phyloP scores from a whole-genome alignment of 768 basidiomycete genomes.

The Rhizopogon vesiculosus region DNA sequence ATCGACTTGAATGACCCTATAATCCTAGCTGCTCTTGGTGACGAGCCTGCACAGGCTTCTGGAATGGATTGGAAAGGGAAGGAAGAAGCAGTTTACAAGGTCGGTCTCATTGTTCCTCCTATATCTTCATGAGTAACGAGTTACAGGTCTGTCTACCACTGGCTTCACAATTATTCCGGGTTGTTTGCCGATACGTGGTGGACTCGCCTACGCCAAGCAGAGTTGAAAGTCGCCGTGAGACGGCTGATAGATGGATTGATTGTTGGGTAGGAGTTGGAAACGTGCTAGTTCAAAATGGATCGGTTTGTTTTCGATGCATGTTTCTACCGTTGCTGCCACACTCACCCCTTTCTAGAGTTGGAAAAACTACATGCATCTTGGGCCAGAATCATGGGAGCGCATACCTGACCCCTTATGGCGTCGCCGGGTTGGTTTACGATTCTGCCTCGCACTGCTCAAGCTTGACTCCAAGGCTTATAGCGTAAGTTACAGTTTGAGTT shows the following conservation, averaged over 20 bases:
- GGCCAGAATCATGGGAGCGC: slow-evolving; percentile 50
- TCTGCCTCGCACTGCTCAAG: slow-evolving; percentile 52
- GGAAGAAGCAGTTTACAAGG: slow-evolving; percentile 49
- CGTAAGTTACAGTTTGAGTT: slow-evolving; percentile 32
- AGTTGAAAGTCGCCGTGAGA: slow-evolving; percentile 19
- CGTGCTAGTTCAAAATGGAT: slow-evolving; percentile 50
- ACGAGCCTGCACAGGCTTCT: slow-evolving; percentile 18
- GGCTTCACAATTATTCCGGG: slow-evolving; percentile 49
- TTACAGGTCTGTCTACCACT: slow-evolving; percentile 20
- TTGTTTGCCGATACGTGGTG: slow-evolving; percentile 46
- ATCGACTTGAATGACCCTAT: slow-evolving; percentile 60
- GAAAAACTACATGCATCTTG: slow-evolving; percentile 50
- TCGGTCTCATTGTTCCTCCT: slow-evolving; percentile 20
- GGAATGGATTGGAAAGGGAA: slow-evolving; percentile 30
- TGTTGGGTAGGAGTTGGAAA: slow-evolving; percentile 73
- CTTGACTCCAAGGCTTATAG: slow-evolving; percentile 58
- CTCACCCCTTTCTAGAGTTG: slow-evolving; percentile 43
- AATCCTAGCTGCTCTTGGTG: slow-evolving; percentile 49
- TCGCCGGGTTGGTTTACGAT: slow-evolving; percentile 56
- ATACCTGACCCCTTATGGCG: slow-evolving; percentile 47
- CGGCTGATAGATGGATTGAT: slow-evolving; percentile 56
- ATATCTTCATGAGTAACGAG: neutral
- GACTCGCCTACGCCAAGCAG: slow-evolving; percentile 20
- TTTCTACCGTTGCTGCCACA: neutral
- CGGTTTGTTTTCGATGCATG: neutral